Evolutionary conservation across 768 basidiomycete genomes (phyloP), one percentile per base, ranked within the genome.

Genomic region (Exsudoporus frostii): DNA sequence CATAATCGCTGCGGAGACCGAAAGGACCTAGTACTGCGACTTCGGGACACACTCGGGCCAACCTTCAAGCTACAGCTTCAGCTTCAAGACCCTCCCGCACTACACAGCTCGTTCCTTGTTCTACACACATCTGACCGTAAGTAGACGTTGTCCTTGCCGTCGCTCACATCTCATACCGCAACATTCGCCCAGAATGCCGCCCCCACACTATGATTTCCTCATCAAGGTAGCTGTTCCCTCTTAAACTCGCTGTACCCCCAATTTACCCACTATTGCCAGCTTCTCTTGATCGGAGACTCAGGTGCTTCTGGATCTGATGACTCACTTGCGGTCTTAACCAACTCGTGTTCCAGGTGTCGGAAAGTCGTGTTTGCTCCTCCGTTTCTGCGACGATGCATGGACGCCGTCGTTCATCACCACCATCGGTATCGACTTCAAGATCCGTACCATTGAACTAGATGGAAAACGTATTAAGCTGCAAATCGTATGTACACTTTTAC

Each of bases 301-400:
- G 94, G 94, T 92, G 56, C 44, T 41, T 47, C 27, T 24, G 33
- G 29, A 46, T 30, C 43, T 36, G 20, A 48, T 44, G 1, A 7
- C 44, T 30, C 29, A 1, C 8, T 22, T 13, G 17, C 6, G 3
- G 11, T 40, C 34, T 50, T 44, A 1, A 72, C 66, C 37, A 32
- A 62, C 22, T 17, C 49, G 50, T 48, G 44, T 43, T 29, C 47
- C 62, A 86, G 93, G 93, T 74, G 95, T 97, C 63, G 93, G 96
- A 58, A 95, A 99, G 79, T 98, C 95, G 25, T 93, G 91, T 75
- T 80, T 94, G n/a, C 79, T 94, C 48, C 82, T 93, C 56, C 88
- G 93, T 59, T 99, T 99, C 84, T 98, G 94, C 70, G 97, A 98
- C 77, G 97, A 99, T 74, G 91, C 95, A 58, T 99, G 95, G 94